Base-by-base conservation (phyloP, 495 filamentous ascomycete species). In the Lophium mytilinum region DNA sequence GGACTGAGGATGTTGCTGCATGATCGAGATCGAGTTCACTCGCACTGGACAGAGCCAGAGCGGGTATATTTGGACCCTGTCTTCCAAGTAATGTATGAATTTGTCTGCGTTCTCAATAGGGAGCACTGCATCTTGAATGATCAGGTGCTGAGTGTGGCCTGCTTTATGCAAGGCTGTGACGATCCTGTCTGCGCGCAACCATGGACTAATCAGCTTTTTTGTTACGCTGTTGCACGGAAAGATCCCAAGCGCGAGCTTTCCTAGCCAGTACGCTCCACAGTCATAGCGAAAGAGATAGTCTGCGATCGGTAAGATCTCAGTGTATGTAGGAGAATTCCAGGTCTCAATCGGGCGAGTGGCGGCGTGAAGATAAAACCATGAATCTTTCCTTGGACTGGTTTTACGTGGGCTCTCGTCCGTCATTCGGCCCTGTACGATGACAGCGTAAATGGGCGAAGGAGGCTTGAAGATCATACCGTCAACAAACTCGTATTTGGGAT, bases 201-300 rank as follows among this genome's bases (percentile, higher is more conserved):
- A 12, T 10, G 43, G 53, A n/a, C n/a, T 18, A 9, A 63, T 80
- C 81, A 70, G 64, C 71, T 73, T 76, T 15, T 78, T 73, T 0
- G 78, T 82, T 42, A 73, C 60, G 36, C 58, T 54, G 53, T 72
- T 80, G 19, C 7, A 46, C 7, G 7, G 42, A 46, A 47, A n/a
- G 18, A 42, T 12, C 4, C 3, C 39, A 4, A 42, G 39, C 18
- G 39, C 55, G 62, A 76, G 80, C 76, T 42, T 37, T 42, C 45
- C 68, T 77, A 81, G 61, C 80, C 78, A 81, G 61, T 83, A 84
- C 8, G 72, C 78, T 24, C 81, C 80, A 5, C 81, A 76, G 58
- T 84, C 80, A n/a, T 83, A 81, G 6, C 79, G 77, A 65, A 83
- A 83, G 37, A 82, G 75, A 52, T 84, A 83, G 33, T 83, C 79